Base-by-base conservation (phyloP, 2,329 filamentous ascomycete genomes). In the Neopestalotiopsis clavispora region DNA sequence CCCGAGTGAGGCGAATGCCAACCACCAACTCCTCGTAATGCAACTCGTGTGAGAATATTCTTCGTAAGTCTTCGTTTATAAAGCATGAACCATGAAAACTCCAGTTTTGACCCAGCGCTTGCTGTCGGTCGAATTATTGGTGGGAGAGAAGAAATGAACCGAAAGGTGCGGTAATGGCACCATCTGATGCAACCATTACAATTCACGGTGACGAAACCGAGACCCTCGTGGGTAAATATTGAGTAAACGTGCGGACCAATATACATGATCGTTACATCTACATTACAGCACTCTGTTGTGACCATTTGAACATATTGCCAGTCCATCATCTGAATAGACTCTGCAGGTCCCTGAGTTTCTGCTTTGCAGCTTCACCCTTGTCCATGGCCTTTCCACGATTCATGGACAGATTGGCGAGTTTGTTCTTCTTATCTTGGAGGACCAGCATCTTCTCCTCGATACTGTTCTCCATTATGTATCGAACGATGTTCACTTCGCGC, bases 401-500 rank as follows among this genome's bases (percentile, higher is more conserved):
- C 91, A 97, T 91, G 77, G 93, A 95, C 73, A 98, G 84, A 76
- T 93, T 94, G 0, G 96, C 96, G 65, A 99, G 83, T 79, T 94
- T 92, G 82, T 92, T 93, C 86, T 99, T 99, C 87, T 96, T 97
- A 69, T 93, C 90, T 79, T 98, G 95, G 71, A 99, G 83, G 75
- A 92, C 87, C 2, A 97, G 84, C 88, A 99, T 97, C 83, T 94
- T 95, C 82, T 97, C 94, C 79, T 99, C 96, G 69, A 99, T 97
- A 76, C 94, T 97, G 70, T 90, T 85, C 30, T 88, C 86, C 94
- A 98, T 98, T 75, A 98, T 92, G 79, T 94, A 98, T 49, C 95
- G 90, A 49, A 93, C 90, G 1, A 94, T 97, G n/a, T 88, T 88
- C 0, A 99, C 96, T 13, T 91, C 89, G n/a, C 96, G 87, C 74